phyloP scores from a whole-genome alignment of 371 early-diverging fungal genomes.

The Lichtheimia ramosa region DNA sequence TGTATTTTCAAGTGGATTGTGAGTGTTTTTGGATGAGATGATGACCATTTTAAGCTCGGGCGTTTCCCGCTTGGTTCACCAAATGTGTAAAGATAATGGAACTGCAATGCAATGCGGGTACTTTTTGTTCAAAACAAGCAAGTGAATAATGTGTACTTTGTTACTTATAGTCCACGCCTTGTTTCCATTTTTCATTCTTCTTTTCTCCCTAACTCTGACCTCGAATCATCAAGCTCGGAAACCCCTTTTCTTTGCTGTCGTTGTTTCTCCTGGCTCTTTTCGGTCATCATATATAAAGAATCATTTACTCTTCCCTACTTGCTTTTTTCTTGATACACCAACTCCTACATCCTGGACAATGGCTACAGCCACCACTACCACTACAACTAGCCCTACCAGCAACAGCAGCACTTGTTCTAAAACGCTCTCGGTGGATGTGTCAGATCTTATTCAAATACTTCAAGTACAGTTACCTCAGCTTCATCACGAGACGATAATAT shows the following conservation, averaged over 20 bases:
- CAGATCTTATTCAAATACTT: constrained; percentile 16
- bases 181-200: constrained; percentile 6
- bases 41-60: too few relatives aligned
- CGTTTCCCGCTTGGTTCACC: too few relatives aligned
- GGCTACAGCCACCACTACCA: not conserved
- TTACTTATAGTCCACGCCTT: not conserved
- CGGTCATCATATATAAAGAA: constrained; percentile 3
- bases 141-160: constrained; percentile 1
- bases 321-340: too few relatives aligned
- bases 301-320: not conserved
- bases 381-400: constrained; percentile 2
- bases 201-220: not conserved
- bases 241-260: constrained; percentile 1
- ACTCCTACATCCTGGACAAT: not conserved
- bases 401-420: not conserved
- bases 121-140: not conserved
- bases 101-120: constrained; percentile 18
- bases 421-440: constrained; percentile 8
- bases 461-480: constrained; percentile 21
- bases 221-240: not conserved
- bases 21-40: too few relatives aligned
- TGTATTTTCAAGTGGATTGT: too few relatives aligned
- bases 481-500: constrained; percentile 15
- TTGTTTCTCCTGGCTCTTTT: not conserved
- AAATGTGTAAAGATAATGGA: not conserved